These are phyloP conservation scores for Paracoccidioides brasiliensis DNA, from an alignment of 2,329 filamentous ascomycete species.

Conservation along the genomic window DNA sequence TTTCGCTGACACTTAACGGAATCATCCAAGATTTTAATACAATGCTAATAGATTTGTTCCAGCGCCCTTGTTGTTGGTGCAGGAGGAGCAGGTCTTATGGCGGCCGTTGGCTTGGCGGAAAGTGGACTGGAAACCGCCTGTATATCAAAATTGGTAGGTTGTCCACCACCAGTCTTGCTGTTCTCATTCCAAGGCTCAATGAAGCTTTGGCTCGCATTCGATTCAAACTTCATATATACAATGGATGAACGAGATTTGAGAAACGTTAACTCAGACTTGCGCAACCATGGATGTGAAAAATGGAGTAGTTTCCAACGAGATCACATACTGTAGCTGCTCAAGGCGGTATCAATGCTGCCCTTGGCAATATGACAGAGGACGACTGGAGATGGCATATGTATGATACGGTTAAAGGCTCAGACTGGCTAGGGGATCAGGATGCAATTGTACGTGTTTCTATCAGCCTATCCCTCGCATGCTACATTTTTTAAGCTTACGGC, in stretches of 20 bases:
- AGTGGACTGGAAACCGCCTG: conserved; percentile 13
- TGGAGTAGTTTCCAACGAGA: conserved; percentile 12
- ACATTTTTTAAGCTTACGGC: background rate
- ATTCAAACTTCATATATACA: background rate
- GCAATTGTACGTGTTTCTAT: conserved; percentile 45
- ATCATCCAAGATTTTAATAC: background rate
- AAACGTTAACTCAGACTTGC: background rate
- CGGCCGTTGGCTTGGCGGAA: conserved; percentile 13
- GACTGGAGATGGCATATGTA: conserved; percentile 99
- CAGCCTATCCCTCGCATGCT: background rate
- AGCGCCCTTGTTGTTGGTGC: conserved; percentile 14
- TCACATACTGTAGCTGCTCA: conserved; percentile 30
- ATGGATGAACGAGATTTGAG: background rate
- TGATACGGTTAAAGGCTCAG: conserved; percentile 93
- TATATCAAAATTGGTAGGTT: conserved; percentile 12
- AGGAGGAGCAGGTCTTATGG: conserved; percentile 12
- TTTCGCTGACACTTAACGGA: background rate
- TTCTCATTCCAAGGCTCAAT: background rate
- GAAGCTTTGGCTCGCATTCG: background rate
- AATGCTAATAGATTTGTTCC: background rate
- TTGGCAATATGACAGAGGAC: conserved; percentile 73
- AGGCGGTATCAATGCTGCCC: conserved; percentile 39
- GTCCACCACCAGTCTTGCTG: background rate
- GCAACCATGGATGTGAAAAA: background rate
- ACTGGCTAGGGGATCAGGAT: conserved; percentile 95